A percentile compares a stretch with the other conserved stretches of the same genome.
These are phyloP conservation scores for Fusarium sp. DNA, from an alignment of 2,329 filamentous ascomycete species.

Conservation along the genomic window DNA sequence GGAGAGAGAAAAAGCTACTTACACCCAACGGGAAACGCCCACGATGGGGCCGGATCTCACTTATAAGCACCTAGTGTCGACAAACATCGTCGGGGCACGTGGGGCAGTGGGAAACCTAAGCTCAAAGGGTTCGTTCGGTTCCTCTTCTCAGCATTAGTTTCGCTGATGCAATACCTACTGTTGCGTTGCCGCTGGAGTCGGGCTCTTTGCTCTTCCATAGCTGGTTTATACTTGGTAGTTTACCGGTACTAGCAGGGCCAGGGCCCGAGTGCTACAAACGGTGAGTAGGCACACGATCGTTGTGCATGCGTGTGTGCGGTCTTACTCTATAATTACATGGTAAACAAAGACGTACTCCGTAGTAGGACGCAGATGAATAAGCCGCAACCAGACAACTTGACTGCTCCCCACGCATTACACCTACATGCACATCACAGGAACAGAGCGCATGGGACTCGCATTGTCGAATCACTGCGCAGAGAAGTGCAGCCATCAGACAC, in stretches of 20 bases:
- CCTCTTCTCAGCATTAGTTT: conserved; percentile 30
- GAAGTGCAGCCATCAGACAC: conserved; percentile 4
- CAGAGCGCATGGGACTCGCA: conserved; percentile 9
- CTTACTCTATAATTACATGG: conserved; percentile 2
- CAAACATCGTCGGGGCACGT: conserved; percentile 25
- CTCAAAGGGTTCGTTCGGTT: conserved; percentile 8
- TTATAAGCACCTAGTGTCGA: conserved; percentile 34
- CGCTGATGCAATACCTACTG: conserved; percentile 33
- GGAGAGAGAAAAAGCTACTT: neutral
- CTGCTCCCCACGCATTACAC: conserved; percentile 28
- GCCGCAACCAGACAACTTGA: conserved; percentile 8
- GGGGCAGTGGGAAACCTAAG: conserved; percentile 26
- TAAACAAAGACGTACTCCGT: neutral
- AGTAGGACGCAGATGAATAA: conserved; percentile 9
- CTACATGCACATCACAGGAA: conserved; percentile 28
- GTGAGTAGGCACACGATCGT: conserved; percentile 36
- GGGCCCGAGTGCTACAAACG: conserved; percentile 23
- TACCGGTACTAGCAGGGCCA: neutral
- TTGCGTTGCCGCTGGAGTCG: conserved; percentile 1
- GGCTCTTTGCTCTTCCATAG: conserved; percentile 10
- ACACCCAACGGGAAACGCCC: conserved; percentile 8
- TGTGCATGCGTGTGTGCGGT: conserved; percentile 26
- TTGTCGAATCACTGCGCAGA: conserved; percentile 21
- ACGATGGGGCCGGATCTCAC: conserved; percentile 29
- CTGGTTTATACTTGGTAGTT: neutral